Evolutionary conservation across 805 yeast genomes (phyloP), one percentile per base, ranked within the genome.

Genomic region (Candida sphagnicola): DNA sequence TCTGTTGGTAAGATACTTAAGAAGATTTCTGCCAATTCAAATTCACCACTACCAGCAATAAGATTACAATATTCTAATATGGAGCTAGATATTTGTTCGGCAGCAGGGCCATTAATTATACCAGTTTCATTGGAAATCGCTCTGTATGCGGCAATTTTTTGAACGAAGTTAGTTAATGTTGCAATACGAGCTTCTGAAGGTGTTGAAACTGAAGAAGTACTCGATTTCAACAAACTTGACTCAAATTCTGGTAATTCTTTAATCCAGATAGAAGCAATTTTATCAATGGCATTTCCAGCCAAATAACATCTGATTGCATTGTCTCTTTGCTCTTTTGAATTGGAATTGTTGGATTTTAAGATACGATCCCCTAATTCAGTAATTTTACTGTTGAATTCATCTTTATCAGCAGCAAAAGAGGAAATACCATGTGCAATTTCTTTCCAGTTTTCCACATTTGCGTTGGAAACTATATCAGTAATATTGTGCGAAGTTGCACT

Each of bases 161-260:
- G 95, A 37, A 87, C 84, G 55, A 89, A 83, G 52, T 78, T 82
- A 38, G 83, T 82, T 57, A 91, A 69, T 6, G 96, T 84, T 49
- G 78, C 84, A 49, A 84, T 80, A 53, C 88, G 88, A 16, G 96
- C 95, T 47, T 84, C 93, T 39, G 84, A 82, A 1, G 87, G 79
- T 2, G 95, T 76, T 0, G 64, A 38, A 29, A 75, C 57, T 28
- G 67, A 59, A 8, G 65, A 61, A 21, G 46, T 42, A 46, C 78
- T 82, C 19, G 65, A 53, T 34, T 72, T 62, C 52, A 84, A 66
- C 39, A 70, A 63, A 24, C 51, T 52, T 4, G 51, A 41, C 52
- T 77, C 80, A 42, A 62, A 57, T 3, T 46, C 63, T 6, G 68
- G 61, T 38, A 76, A 55, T 60, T 93, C 99, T 18, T 77, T 68